A percentile compares a stretch with the other conserved stretches of the same genome.
Conservation (phyloP, 495 filamentous ascomycete species). For the Penicillium tannophilum region DNA sequence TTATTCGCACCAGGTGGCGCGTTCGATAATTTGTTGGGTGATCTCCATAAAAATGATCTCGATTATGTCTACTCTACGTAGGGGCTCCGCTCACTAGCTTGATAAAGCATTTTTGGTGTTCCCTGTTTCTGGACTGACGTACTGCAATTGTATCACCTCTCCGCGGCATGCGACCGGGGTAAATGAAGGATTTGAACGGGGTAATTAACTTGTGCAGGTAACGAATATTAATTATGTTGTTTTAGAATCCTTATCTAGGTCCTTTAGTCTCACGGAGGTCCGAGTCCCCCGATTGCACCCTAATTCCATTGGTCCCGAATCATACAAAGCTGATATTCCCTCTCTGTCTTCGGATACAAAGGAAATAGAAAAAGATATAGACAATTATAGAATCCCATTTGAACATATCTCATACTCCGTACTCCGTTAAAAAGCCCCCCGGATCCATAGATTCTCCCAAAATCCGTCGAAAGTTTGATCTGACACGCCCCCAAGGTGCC, state of each 20-base stretch:
- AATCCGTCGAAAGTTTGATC: background rate
- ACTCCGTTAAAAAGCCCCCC: background rate
- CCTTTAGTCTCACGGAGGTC: slow-evolving; percentile 8
- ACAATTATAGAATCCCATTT: background rate
- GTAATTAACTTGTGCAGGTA: background rate
- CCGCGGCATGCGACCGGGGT: slow-evolving; percentile 9
- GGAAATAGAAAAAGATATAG: too few relatives aligned
- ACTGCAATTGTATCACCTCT: slow-evolving; percentile 5
- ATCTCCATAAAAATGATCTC: slow-evolving; percentile 19
- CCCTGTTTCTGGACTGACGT: slow-evolving; percentile 26
- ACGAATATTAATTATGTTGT: background rate
- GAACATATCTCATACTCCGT: background rate
- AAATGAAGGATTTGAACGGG: background rate
- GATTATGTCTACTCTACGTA: slow-evolving; percentile 8
- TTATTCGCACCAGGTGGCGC: slow-evolving; percentile 19
- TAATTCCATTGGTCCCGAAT: slow-evolving; percentile 4
- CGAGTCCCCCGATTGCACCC: slow-evolving; percentile 8
- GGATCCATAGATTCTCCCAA: background rate
- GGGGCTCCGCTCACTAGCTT: slow-evolving; percentile 7
- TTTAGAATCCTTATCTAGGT: slow-evolving; percentile 8
- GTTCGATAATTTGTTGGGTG: slow-evolving; percentile 17
- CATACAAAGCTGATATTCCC: background rate
- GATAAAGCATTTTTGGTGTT: slow-evolving; percentile 12
- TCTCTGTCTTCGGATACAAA: background rate
- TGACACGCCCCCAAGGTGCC: background rate